Base-by-base conservation (phyloP, 306 rosid genomes). In the Pyrus bretschneideri region DNA sequence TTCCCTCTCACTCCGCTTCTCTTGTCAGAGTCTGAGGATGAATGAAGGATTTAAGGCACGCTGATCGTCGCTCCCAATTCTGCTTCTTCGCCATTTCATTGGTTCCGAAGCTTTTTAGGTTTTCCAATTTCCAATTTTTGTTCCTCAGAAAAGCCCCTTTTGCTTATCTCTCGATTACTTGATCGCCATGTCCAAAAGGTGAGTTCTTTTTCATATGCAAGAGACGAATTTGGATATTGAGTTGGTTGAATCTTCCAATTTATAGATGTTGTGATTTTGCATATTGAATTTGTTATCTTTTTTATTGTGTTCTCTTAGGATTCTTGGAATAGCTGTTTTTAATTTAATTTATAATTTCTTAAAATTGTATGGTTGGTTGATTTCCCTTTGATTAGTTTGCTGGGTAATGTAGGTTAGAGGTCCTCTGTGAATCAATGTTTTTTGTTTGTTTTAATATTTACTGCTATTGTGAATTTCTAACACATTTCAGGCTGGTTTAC, bases 181-280 rank as follows among this genome's bases (percentile, higher is more conserved):
- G 58, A 82, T 84, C 82, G 77, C 82, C 81, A 93, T 93, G 96
- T 85, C 96, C 73, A 78, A 78, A 75, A 86, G 98, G 98, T 89
- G 38, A 69, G 29, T 66, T 60, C 58, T 22, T n/a, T 69, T 31
- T 22, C 22, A 23, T 2, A 57, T 5, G 55, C 23, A 22, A 66
- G 40, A 2, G 15, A 49, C 55, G 55, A 49, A 49, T 49, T 49
- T 49, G 55, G 55, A 49, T 49, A 15, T 49, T 14, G 19, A 14
- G 54, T 46, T 33, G 18, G 14, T 64, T 29, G 52, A 22, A 45
- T 59, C 27, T 63, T 72, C 45, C 21, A n/a, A 5, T 74, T 35
- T 12, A 63, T 52, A 1, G 45, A 17, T 68, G 14, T 21, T 59
- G 33, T 51, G 35, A 29, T 66, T 40, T 31, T 69, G 38, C 67